Percentiles rank a stretch among this genome's conserved stretches.
These are phyloP conservation scores for Penicillium vulpinum DNA, from an alignment of 2,329 filamentous ascomycete species.

Conservation along the genomic window DNA sequence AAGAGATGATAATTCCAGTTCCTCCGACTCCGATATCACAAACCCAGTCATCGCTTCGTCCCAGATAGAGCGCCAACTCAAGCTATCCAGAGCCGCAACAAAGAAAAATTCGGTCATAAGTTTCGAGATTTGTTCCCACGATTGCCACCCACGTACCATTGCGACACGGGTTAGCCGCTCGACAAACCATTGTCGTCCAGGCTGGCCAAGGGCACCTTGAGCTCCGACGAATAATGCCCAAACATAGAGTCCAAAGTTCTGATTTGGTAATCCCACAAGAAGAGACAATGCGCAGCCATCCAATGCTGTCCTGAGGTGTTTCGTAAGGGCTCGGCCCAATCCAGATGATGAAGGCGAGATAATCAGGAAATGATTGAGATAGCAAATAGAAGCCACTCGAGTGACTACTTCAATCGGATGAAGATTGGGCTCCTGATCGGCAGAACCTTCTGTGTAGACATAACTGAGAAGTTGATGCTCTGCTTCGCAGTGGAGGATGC, in stretches of 20 bases:
- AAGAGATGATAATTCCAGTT: constrained; percentile 9
- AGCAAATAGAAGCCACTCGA: constrained; percentile 33
- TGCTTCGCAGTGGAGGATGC: constrained; percentile 34
- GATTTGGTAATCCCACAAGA: constrained; percentile 17
- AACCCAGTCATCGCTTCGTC: constrained; percentile 29
- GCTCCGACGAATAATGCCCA: constrained; percentile 39
- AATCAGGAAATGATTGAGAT: constrained; percentile 36
- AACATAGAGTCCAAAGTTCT: constrained; percentile 27
- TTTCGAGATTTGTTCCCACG: constrained; percentile 31
- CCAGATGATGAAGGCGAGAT: constrained; percentile 36
- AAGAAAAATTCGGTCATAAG: constrained; percentile 33
- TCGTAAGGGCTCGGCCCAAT: constrained; percentile 36
- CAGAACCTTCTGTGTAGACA: constrained; percentile 24
- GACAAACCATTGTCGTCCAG: constrained; percentile 34
- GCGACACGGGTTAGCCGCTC: constrained; percentile 26
- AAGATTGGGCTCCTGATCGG: constrained; percentile 9
- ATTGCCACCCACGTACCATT: constrained; percentile 31
- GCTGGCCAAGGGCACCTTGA: constrained; percentile 31
- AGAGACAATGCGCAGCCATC: constrained; percentile 19
- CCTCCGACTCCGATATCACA: constrained; percentile 18
- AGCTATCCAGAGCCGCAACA: constrained; percentile 23
- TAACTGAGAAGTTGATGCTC: constrained; percentile 44
- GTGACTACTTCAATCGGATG: constrained; percentile 34
- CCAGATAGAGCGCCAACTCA: constrained; percentile 33
- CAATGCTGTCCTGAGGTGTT: constrained; percentile 28